A percentile compares a stretch with the other conserved stretches of the same genome.
Conservation (phyloP, 2,329 filamentous ascomycete genomes). For the Fusarium floridanum region DNA sequence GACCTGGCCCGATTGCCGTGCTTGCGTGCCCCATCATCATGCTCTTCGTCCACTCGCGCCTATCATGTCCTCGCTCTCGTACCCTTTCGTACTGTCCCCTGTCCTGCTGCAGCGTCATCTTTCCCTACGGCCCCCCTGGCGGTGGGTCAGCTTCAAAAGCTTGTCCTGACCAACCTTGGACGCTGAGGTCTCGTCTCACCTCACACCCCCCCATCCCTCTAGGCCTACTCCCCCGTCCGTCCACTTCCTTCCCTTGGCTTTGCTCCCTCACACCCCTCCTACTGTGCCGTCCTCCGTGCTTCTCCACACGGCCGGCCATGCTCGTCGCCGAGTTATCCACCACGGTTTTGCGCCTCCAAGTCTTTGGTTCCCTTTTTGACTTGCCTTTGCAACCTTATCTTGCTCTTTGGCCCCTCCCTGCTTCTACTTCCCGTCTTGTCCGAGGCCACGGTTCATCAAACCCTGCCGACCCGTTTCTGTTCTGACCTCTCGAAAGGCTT, state of each 20-base stretch:
- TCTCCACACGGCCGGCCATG: conserved; percentile 50
- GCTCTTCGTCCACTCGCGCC: conserved; percentile 18
- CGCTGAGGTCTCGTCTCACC: conserved; percentile 21
- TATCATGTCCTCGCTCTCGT: conserved; percentile 6
- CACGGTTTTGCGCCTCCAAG: conserved; percentile 42
- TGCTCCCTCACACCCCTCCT: conserved; percentile 36
- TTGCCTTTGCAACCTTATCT: conserved; percentile 49
- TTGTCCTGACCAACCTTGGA: conserved; percentile 48
- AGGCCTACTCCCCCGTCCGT: conserved; percentile 15
- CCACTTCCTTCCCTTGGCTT: neutral
- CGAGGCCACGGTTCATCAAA: conserved; percentile 41
- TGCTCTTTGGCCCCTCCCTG: conserved; percentile 40
- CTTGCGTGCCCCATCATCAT: conserved; percentile 28
- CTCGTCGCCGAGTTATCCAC: conserved; percentile 53
- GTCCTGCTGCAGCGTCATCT: conserved; percentile 43
- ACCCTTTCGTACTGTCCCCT: conserved; percentile 1
- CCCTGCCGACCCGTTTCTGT: conserved; percentile 33
- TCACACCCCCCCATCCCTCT: conserved; percentile 5
- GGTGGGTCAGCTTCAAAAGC: conserved; percentile 47
- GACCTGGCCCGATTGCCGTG: conserved; percentile 36
- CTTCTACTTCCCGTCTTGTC: conserved; percentile 36
- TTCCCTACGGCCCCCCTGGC: conserved; percentile 36
- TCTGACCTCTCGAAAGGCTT: conserved; percentile 19
- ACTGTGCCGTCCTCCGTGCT: conserved; percentile 47
- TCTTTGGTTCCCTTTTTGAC: conserved; percentile 42